Percentiles rank a stretch among this genome's conserved stretches.
These are phyloP conservation scores for Leccinum uliginosum DNA, from an alignment of 768 basidiomycete genomes.

Conservation along the genomic window DNA sequence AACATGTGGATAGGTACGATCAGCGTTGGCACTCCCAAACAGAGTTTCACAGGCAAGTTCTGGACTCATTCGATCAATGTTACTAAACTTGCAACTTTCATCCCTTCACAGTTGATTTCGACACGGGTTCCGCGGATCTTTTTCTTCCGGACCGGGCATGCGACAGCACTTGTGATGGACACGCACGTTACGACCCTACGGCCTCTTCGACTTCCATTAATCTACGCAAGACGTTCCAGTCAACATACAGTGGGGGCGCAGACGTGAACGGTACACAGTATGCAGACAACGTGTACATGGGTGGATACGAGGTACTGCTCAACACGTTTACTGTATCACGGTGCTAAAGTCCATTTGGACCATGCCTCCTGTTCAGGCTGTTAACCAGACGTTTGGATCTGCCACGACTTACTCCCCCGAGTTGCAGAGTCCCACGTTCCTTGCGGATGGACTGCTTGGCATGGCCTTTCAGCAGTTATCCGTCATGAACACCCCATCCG, in stretches of 20 bases:
- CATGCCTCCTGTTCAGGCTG: conserved; percentile 23
- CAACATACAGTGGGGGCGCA: conserved; percentile 38
- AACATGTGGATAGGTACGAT: conserved; percentile 45
- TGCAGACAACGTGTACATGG: conserved; percentile 41
- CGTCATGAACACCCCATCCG: conserved; percentile 30
- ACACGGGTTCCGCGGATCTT: conserved; percentile 51
- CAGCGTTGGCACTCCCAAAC: conserved; percentile 44
- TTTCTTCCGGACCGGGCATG: conserved; percentile 36
- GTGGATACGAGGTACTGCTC: conserved; percentile 30
- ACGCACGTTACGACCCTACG: conserved; percentile 27
- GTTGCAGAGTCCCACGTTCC: conserved; percentile 24
- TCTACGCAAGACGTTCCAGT: conserved; percentile 24
- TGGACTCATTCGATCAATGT: background rate
- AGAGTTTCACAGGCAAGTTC: conserved; percentile 36
- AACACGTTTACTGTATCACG: conserved; percentile 8
- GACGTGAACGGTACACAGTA: conserved; percentile 37
- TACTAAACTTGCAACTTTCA: background rate
- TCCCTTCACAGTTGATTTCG: conserved; percentile 43
- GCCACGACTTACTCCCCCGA: conserved; percentile 36
- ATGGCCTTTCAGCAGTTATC: conserved; percentile 40
- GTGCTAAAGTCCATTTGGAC: background rate
- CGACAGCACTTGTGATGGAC: conserved; percentile 27
- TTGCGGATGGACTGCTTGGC: conserved; percentile 41
- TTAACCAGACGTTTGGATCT: conserved; percentile 40
- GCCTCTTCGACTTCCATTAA: conserved; percentile 31